Conservation (phyloP, 2,329 filamentous ascomycete species). For the Trichothecium roseum region DNA sequence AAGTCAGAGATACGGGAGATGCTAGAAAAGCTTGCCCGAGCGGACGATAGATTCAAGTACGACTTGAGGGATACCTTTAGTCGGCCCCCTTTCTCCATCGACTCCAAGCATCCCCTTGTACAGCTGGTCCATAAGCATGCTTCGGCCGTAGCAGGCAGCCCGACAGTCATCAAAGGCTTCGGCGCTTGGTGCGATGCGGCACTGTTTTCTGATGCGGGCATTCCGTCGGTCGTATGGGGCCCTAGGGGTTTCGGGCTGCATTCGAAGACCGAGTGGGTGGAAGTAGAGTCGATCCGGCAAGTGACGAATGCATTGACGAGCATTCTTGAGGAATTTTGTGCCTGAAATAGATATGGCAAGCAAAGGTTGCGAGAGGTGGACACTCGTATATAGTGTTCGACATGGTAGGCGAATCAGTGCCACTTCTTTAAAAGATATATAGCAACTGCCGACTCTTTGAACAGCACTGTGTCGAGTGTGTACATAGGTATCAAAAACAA, state of each 20-base stretch:
- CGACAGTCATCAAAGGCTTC: conserved; percentile 16
- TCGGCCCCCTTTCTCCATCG: conserved; percentile 30
- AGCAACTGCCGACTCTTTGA: too few species aligned
- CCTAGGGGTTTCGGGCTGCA: conserved; percentile 38
- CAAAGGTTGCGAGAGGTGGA: too few species aligned
- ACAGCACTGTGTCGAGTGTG: too few species aligned
- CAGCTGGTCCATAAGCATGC: conserved; percentile 18
- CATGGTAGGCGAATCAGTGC: too few species aligned
- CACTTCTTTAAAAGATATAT: too few species aligned
- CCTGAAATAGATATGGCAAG: too few species aligned
- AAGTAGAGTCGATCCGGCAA: conserved; percentile 28
- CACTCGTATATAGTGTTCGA: too few species aligned
- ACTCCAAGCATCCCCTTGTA: conserved; percentile 28
- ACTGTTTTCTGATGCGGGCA: conserved; percentile 30
- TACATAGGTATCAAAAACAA: too few species aligned
- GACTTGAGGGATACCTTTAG: conserved; percentile 27
- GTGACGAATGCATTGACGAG: conserved; percentile 16
- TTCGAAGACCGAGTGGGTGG: conserved; percentile 38
- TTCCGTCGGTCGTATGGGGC: conserved; percentile 35
- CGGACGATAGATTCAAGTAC: conserved; percentile 27
- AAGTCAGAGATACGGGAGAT: conserved; percentile 24
- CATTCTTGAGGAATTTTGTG: conserved; percentile 19
- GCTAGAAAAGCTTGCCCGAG: conserved; percentile 18
- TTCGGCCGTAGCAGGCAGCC: conserved; percentile 13
- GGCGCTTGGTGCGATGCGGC: conserved; percentile 42